These are phyloP conservation scores for Fonsecaea nubica DNA, from an alignment of 2,329 filamentous ascomycete genomes.

Conservation along the genomic window DNA sequence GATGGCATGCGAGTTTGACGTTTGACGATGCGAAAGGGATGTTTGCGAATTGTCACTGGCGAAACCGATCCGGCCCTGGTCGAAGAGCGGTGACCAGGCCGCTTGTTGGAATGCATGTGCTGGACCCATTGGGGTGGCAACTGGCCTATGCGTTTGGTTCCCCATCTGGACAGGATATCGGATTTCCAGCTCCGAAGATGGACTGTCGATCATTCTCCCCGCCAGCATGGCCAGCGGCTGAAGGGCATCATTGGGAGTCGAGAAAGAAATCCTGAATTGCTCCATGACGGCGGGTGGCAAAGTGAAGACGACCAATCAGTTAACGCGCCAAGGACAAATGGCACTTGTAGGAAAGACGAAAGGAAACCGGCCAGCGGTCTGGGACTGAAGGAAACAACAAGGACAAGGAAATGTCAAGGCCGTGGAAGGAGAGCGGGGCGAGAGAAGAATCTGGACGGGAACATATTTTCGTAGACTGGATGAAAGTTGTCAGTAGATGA, in stretches of 20 bases:
- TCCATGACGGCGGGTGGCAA: constrained; percentile 10
- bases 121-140: not conserved
- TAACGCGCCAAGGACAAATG: not conserved
- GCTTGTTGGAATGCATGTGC: constrained; percentile 1
- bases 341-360: not conserved
- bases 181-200: constrained; percentile 11
- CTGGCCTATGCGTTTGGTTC: not conserved
- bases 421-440: not conserved
- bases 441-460: not conserved
- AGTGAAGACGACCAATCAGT: not conserved
- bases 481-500: not conserved
- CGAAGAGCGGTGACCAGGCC: not conserved
- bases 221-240: not conserved
- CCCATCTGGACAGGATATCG: not conserved
- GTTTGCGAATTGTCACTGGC: not conserved
- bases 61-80: not conserved
- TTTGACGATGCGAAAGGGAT: not conserved
- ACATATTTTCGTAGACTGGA: not conserved
- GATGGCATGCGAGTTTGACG: not conserved
- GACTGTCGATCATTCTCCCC: constrained; percentile 6
- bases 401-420: not conserved
- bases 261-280: not conserved
- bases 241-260: not conserved
- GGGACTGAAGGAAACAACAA: not conserved
- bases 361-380: not conserved